Percentiles rank a stretch among this genome's conserved stretches.
phyloP scores from a whole-genome alignment of 352 stramenopile genomes.

The Globisporangium lucens region DNA sequence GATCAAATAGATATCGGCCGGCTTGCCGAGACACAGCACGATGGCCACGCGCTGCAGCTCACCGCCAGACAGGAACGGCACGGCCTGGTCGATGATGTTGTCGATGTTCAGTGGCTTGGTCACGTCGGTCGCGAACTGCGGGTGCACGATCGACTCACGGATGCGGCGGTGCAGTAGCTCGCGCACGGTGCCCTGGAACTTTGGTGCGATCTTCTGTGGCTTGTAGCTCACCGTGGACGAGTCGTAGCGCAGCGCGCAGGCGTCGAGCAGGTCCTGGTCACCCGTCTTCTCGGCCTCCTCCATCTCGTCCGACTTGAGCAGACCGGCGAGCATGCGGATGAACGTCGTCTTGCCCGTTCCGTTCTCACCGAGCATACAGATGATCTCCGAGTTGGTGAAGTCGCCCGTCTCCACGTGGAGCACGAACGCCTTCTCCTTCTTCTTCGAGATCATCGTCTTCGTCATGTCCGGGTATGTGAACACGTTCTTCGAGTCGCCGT shows the following conservation, averaged over 20 bases:
- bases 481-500: slow-evolving; percentile 85
- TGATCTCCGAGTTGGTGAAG: slow-evolving; percentile 99
- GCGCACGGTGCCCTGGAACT: slow-evolving; percentile 95
- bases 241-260: slow-evolving; percentile 81
- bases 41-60: slow-evolving; percentile 99
- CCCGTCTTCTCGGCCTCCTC: slow-evolving; percentile 67
- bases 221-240: slow-evolving; percentile 96
- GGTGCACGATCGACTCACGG: slow-evolving; percentile 96
- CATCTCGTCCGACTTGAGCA: slow-evolving; percentile 98
- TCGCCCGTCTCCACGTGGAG: slow-evolving; percentile 96
- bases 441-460: slow-evolving; percentile 96
- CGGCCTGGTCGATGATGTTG: slow-evolving; percentile 98
- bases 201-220: slow-evolving; percentile 98
- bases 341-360: slow-evolving; percentile 99
- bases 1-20: slow-evolving; percentile 99
- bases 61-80: slow-evolving; percentile 98
- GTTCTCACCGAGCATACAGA: slow-evolving; percentile 99
- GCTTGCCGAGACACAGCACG: slow-evolving; percentile 96
- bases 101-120: slow-evolving; percentile 98
- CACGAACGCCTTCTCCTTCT: slow-evolving; percentile 93
- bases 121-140: slow-evolving; percentile 99
- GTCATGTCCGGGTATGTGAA: slow-evolving; percentile 99
- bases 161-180: slow-evolving; percentile 98
- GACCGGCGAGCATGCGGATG: slow-evolving; percentile 98
- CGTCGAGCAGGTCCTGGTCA: slow-evolving; percentile 70